Conservation (phyloP, 2,329 filamentous ascomycete species). For the Lachnellula suecica region DNA sequence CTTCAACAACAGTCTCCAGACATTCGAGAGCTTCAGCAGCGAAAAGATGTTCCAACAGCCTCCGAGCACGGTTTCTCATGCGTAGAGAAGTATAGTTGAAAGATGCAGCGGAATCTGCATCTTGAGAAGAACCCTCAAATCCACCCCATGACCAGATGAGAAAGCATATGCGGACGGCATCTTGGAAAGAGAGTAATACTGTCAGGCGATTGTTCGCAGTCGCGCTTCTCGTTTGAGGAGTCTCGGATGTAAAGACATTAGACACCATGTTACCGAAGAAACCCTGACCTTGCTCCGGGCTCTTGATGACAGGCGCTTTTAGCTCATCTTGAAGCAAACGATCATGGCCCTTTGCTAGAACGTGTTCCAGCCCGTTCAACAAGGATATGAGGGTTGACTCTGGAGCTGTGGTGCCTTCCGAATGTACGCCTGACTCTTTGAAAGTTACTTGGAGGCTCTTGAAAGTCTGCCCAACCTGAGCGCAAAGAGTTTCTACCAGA, state of each 20-base stretch:
- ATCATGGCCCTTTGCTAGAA: constrained; percentile 84
- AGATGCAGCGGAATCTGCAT: constrained; percentile 71
- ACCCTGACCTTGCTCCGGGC: constrained; percentile 78
- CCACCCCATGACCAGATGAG: constrained; percentile 92
- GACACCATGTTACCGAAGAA: constrained; percentile 96
- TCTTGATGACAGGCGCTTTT: constrained; percentile 66
- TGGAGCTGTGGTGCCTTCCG: constrained; percentile 44
- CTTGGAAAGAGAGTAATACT: constrained; percentile 93
- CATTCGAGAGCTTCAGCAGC: constrained; percentile 90
- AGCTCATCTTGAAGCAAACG: constrained; percentile 76
- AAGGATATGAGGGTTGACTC: constrained; percentile 80
- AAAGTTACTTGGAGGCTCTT: constrained; percentile 68
- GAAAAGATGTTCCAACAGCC: constrained; percentile 90
- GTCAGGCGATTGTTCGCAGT: constrained; percentile 94
- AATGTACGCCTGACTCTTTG: constrained; percentile 36
- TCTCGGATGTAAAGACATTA: constrained; percentile 80
- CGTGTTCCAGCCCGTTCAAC: constrained; percentile 88
- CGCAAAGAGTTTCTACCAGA: constrained; percentile 85
- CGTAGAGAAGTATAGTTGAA: constrained; percentile 89
- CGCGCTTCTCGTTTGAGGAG: constrained; percentile 71
- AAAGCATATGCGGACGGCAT: constrained; percentile 89
- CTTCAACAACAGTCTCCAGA: constrained; percentile 82
- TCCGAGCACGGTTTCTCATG: constrained; percentile 84
- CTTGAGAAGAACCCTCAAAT: constrained; percentile 59
- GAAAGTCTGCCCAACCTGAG: constrained; percentile 73